Base-by-base conservation (phyloP, 306 rosid genomes). In the Lotus japonicus region DNA sequence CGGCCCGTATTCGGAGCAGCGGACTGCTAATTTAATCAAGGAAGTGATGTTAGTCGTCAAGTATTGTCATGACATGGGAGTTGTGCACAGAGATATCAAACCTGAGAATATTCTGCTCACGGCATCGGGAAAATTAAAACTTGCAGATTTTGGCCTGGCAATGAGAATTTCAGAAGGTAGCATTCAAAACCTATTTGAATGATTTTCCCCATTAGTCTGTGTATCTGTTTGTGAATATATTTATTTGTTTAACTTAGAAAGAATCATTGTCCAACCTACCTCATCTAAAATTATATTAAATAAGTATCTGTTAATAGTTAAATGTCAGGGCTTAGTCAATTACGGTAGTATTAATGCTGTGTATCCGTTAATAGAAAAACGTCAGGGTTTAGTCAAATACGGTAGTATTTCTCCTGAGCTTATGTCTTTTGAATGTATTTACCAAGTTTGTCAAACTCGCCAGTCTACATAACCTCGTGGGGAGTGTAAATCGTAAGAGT, bases 41-140 rank as follows among this genome's bases (percentile, higher is more conserved):
- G 97, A 90, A 80, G 97, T 95, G 65, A 84, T 95, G 95, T 82
- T 91, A 17, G 99, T 95, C 73, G 80, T 95, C 59, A 90, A 95
- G 85, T 95, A 90, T 65, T 95, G 97, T 71, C 97, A 95, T 88
- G 99, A 95, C 75, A 95, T 95, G 99, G 99, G 99, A 70, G 99
- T 95, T 81, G 99, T 88, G 58, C 99, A 95, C 68, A 78, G 99
- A 80, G 99, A 95, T 83, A 55, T 95, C 76, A 95, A 95, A 77
- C 99, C 99, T 18, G 99, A 95, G 80, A 95, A 95, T 71, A 95
- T 90, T 79, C 91, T 95, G 79, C 91, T 90, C 68, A 85, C 96
- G 0, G 71, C 82, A 59, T 70, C 86, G 11, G 99, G 97, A 70
- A 90, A 85, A 71, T 78, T 95, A 66, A 95, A 95, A 96, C 97